A percentile compares a stretch with the other conserved stretches of the same genome.
Evolutionary conservation across 2,329 filamentous ascomycete species (phyloP).

Genomic region (Onygenales sp.): DNA sequence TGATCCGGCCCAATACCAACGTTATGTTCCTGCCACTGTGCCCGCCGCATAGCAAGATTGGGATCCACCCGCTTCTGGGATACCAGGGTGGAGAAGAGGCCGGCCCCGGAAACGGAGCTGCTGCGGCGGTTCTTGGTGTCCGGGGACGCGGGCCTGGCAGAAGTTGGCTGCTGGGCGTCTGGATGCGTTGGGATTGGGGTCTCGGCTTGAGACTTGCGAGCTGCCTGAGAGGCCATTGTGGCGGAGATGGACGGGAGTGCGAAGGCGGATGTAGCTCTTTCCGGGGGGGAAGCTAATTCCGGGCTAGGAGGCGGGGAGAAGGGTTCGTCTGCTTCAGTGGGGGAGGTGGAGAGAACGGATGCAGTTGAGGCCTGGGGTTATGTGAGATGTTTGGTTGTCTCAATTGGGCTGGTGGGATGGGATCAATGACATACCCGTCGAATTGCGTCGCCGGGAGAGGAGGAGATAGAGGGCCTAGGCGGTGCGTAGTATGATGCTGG

Average conservation of each 20-base stretch:
- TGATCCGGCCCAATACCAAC: conserved; percentile 15
- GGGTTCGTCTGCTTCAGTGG: conserved; percentile 4
- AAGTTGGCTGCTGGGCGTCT: not conserved
- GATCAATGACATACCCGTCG: conserved; percentile 4
- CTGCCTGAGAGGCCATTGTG: not conserved
- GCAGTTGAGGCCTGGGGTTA: conserved; percentile 17
- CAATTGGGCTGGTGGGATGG: not conserved
- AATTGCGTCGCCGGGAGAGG: not conserved
- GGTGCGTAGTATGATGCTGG: conserved; percentile 10
- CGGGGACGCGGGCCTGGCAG: not conserved
- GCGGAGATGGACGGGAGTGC: conserved; percentile 6
- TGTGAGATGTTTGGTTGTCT: not conserved
- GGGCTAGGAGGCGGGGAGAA: not conserved
- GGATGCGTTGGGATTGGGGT: not conserved
- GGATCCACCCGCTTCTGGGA: conserved; percentile 36
- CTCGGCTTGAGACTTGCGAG: not conserved
- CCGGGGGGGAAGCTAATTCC: not conserved
- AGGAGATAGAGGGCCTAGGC: not conserved
- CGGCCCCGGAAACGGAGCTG: conserved; percentile 1
- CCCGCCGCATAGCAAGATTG: conserved; percentile 24
- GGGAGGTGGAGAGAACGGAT: conserved; percentile 16
- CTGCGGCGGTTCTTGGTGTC: not conserved
- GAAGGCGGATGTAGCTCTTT: conserved; percentile 13
- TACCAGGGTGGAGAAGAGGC: conserved; percentile 25
- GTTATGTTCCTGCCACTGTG: conserved; percentile 38